These are phyloP conservation scores for Bipolaris cookei DNA, from an alignment of 2,329 filamentous ascomycete genomes.

Conservation along the genomic window DNA sequence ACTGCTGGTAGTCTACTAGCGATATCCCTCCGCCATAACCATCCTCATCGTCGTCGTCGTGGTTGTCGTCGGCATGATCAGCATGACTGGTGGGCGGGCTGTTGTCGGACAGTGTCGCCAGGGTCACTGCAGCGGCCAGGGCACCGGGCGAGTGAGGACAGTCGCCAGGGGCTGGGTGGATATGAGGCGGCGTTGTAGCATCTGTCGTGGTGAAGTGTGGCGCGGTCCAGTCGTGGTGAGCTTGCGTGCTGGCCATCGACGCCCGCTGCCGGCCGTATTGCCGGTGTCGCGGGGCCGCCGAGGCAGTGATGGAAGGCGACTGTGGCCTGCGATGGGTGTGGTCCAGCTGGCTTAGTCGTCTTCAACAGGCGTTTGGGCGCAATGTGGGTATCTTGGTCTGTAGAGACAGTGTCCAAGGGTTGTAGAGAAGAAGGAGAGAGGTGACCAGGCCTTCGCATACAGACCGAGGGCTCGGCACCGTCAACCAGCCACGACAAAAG, in stretches of 20 bases:
- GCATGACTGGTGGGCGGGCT: constrained; percentile 37
- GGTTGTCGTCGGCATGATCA: not conserved
- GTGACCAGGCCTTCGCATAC: constrained; percentile 16
- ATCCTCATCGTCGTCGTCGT: constrained; percentile 20
- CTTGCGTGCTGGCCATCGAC: constrained; percentile 39
- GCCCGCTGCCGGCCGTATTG: constrained; percentile 22
- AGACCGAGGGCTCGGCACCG: constrained; percentile 13
- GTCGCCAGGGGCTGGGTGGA: constrained; percentile 9
- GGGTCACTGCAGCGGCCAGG: constrained; percentile 36
- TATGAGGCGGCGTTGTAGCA: constrained; percentile 16
- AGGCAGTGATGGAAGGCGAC: constrained; percentile 6
- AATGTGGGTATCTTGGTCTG: constrained; percentile 12
- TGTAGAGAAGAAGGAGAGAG: constrained; percentile 15
- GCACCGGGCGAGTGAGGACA: constrained; percentile 28
- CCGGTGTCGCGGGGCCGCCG: constrained; percentile 19
- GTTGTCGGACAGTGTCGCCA: constrained; percentile 40
- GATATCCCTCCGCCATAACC: constrained; percentile 38
- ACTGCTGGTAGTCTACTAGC: constrained; percentile 27
- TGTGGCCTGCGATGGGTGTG: constrained; percentile 8
- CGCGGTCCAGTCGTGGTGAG: constrained; percentile 19
- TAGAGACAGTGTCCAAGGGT: constrained; percentile 16
- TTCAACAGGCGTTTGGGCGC: constrained; percentile 24
- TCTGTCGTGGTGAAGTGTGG: constrained; percentile 22
- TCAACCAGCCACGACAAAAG: constrained; percentile 11
- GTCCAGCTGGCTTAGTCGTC: constrained; percentile 4